Conservation (phyloP, 192 early-diverging fungal species). For the Umbelopsis isabellina region DNA sequence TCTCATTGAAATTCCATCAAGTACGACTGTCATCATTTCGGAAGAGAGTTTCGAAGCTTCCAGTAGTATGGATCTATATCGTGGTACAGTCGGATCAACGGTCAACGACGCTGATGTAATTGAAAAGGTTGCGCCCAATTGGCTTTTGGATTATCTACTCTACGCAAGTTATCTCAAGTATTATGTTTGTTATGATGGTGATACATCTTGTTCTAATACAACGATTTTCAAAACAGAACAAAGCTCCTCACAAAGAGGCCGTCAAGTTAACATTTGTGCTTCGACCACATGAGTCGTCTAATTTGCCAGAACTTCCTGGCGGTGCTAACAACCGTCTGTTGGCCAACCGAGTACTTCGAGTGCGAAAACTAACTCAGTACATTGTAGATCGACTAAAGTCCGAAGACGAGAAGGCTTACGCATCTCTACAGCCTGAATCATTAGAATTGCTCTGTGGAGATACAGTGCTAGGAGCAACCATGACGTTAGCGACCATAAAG, state of each 20-base stretch:
- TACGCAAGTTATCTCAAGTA: constrained; percentile 43
- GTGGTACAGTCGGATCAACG: constrained; percentile 61
- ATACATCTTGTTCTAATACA: background rate
- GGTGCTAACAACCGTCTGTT: constrained; percentile 71
- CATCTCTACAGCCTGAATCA: constrained; percentile 49
- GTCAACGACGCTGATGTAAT: constrained; percentile 54
- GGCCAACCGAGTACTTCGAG: constrained; percentile 87
- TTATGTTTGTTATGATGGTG: background rate
- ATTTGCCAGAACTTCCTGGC: constrained; percentile 55
- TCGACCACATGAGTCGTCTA: constrained; percentile 61
- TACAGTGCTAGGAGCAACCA: constrained; percentile 60
- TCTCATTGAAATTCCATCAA: constrained; percentile 60
- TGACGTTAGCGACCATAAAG: constrained; percentile 72
- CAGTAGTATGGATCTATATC: constrained; percentile 71
- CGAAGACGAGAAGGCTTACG: constrained; percentile 9
- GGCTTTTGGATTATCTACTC: constrained; percentile 85
- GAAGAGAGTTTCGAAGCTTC: constrained; percentile 78
- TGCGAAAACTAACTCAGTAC: constrained; percentile 83
- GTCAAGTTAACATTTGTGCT: constrained; percentile 86
- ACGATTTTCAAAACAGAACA: constrained; percentile 51
- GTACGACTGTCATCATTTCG: constrained; percentile 72
- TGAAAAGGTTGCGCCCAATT: constrained; percentile 76
- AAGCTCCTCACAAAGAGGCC: constrained; percentile 70
- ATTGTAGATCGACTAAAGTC: constrained; percentile 77
- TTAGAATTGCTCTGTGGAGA: constrained; percentile 65